Conservation (phyloP, 2,329 filamentous ascomycete genomes). For the Aureobasidium sp. region DNA sequence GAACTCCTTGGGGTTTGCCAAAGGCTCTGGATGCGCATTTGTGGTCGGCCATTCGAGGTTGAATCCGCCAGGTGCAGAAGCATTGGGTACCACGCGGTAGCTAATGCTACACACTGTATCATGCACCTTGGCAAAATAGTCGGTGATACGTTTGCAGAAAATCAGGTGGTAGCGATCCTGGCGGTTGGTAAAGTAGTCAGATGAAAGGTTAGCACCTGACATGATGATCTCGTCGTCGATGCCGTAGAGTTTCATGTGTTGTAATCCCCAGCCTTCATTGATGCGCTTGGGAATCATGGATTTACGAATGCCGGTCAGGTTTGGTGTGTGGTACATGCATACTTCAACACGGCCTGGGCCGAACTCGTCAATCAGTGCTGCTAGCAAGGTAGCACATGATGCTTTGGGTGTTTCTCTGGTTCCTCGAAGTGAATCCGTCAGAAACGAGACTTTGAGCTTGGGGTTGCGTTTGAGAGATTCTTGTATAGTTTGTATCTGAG, state of each 20-base stretch:
- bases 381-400: conserved; percentile 82
- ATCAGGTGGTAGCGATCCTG: conserved; percentile 95
- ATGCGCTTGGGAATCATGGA: conserved; percentile 78
- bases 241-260: conserved; percentile 98
- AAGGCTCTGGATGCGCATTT: conserved; percentile 69
- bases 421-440: conserved; percentile 85
- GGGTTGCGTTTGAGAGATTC: conserved; percentile 69
- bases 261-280: conserved; percentile 96
- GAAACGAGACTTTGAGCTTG: conserved; percentile 71
- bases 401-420: conserved; percentile 82
- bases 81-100: conserved; percentile 63
- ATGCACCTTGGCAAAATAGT: conserved; percentile 77
- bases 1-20: conserved; percentile 63
- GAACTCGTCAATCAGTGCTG: conserved; percentile 76
- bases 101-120: conserved; percentile 70
- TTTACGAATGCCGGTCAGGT: conserved; percentile 81
- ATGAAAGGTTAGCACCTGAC: conserved; percentile 83
- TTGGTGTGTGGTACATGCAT: conserved; percentile 97
- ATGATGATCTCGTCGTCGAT: conserved; percentile 93
- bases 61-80: conserved; percentile 38
- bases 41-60: conserved; percentile 63
- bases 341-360: conserved; percentile 79
- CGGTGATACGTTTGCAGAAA: conserved; percentile 66
- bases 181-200: conserved; percentile 92
- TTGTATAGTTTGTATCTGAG: conserved; percentile 65